Base-by-base conservation (phyloP, 495 filamentous ascomycete genomes). In the Xylaria acuta region DNA sequence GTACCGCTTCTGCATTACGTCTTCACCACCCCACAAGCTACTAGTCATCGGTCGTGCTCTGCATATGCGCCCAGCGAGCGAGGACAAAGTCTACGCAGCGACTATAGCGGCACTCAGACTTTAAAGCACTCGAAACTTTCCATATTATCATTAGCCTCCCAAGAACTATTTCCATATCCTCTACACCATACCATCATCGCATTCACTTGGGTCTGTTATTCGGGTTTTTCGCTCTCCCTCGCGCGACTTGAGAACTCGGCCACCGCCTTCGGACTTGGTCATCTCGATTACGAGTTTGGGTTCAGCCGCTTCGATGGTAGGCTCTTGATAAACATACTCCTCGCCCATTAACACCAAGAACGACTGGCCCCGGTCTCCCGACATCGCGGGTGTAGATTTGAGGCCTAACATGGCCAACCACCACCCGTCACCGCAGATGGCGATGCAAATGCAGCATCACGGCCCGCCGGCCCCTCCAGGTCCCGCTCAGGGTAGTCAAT, bases 361-460 rank as follows among this genome's bases (percentile, higher is more conserved):
- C n/a, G 11, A 64, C 20, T 5, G 25, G 47, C 32, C 60, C 14
- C 32, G 18, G 49, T 34, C n/a, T 53, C 12, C 9, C 60, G 45
- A 38, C 32, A 58, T 51, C 20, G 30, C 32, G 34, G 16, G 40
- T 32, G 32, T 36, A 59, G 9, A 51, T 16, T 36, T 54, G 67
- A 70, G 56, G 53, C 62, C 58, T 60, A 60, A 49, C 45, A 89
- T 89, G 87, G 84, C 86, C 36, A 85, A 84, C 74, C 87, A 88
- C 65, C 87, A 89, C 47, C 86, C 85, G 3, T 88, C 86, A 43
- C 86, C 87, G 8, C 85, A 85, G 60, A 86, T 86, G 81, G 82
- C 84, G 70, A 87, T 88, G 84, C 86, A 87, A 75, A 82, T 88
- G 83, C 87, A 88, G 77, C 86, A 88, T 79, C 85, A 84, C 34